Evolutionary conservation across 2,329 filamentous ascomycete genomes (phyloP).

Genomic region (Tetracladium maxilliforme): DNA sequence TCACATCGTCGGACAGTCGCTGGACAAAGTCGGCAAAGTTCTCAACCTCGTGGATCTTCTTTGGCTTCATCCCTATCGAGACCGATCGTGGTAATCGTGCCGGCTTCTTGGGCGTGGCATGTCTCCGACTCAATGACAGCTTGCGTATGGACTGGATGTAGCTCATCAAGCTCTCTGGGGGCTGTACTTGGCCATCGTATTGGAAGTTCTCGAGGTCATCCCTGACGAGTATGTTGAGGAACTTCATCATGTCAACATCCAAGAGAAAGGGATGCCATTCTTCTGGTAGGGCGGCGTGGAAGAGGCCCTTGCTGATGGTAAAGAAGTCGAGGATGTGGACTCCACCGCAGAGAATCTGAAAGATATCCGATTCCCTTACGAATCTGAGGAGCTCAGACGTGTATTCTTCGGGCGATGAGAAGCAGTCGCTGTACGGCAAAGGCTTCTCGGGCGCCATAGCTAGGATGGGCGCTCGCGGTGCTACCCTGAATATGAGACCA

Average conservation of each 20-base stretch:
- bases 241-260: slow-evolving; percentile 52
- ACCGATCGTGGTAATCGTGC: slow-evolving; percentile 54
- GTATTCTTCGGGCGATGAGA: slow-evolving; percentile 60
- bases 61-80: slow-evolving; percentile 83
- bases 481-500: no score
- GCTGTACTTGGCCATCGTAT: slow-evolving; percentile 5
- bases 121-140: slow-evolving; percentile 50
- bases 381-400: slow-evolving; percentile 67
- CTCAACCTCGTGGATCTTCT: slow-evolving; percentile 88
- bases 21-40: slow-evolving; percentile 82
- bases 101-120: slow-evolving; percentile 35
- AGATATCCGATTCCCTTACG: slow-evolving; percentile 55
- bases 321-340: slow-evolving; percentile 96
- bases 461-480: no score
- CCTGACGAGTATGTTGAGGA: slow-evolving; percentile 70
- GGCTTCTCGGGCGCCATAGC: slow-evolving; percentile 24
- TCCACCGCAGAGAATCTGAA: slow-evolving; percentile 87
- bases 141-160: slow-evolving; percentile 61
- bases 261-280: slow-evolving; percentile 76
- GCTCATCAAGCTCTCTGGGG: slow-evolving; percentile 38
- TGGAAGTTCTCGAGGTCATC: slow-evolving; percentile 46
- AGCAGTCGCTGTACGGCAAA: slow-evolving; percentile 58
- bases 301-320: slow-evolving; percentile 71
- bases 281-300: slow-evolving; percentile 57
- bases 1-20: slow-evolving; percentile 39